phyloP scores from a whole-genome alignment of 1,284 basidiomycete species.

The Ceratobasidium sp. region DNA sequence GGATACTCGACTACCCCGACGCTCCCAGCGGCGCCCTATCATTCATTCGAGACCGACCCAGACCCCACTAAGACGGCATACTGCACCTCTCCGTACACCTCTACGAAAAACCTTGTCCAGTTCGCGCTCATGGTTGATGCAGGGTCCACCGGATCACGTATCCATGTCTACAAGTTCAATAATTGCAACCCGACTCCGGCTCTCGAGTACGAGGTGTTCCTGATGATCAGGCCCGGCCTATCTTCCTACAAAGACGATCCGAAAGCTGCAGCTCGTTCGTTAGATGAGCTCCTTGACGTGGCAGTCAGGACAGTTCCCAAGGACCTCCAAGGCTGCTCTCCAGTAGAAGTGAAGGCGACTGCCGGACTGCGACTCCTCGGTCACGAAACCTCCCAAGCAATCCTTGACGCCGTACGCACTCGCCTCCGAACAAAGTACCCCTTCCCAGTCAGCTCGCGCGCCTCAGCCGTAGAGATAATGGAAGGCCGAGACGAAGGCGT shows the following conservation, averaged over 20 bases:
- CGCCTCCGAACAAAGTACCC: slow-evolving; percentile 78
- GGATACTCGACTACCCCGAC: slow-evolving; percentile 26
- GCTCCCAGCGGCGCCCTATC: slow-evolving; percentile 40
- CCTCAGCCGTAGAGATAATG: slow-evolving; percentile 84
- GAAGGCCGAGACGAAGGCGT: slow-evolving; percentile 97
- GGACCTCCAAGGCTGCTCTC: slow-evolving; percentile 79
- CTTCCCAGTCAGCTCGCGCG: slow-evolving; percentile 72
- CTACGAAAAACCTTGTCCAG: slow-evolving; percentile 75
- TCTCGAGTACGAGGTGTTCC: slow-evolving; percentile 96
- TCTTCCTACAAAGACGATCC: slow-evolving; percentile 75
- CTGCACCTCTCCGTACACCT: slow-evolving; percentile 71
- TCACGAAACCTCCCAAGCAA: slow-evolving; percentile 74
- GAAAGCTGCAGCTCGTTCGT: slow-evolving; percentile 79
- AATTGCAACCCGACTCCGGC: slow-evolving; percentile 84
- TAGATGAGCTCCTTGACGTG: slow-evolving; percentile 86
- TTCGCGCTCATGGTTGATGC: slow-evolving; percentile 99
- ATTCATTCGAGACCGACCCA: slow-evolving; percentile 72
- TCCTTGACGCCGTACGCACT: slow-evolving; percentile 81
- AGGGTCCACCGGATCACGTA: slow-evolving; percentile 95
- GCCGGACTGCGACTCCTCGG: slow-evolving; percentile 90
- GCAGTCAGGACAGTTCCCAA: slow-evolving; percentile 84
- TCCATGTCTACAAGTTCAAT: slow-evolving; percentile 99
- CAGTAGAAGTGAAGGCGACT: slow-evolving; percentile 95
- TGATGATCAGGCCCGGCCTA: slow-evolving; percentile 85
- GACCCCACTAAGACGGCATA: slow-evolving; percentile 74